Evolutionary conservation across 768 basidiomycete genomes (phyloP).

Genomic region (Lactarius hatsudake): DNA sequence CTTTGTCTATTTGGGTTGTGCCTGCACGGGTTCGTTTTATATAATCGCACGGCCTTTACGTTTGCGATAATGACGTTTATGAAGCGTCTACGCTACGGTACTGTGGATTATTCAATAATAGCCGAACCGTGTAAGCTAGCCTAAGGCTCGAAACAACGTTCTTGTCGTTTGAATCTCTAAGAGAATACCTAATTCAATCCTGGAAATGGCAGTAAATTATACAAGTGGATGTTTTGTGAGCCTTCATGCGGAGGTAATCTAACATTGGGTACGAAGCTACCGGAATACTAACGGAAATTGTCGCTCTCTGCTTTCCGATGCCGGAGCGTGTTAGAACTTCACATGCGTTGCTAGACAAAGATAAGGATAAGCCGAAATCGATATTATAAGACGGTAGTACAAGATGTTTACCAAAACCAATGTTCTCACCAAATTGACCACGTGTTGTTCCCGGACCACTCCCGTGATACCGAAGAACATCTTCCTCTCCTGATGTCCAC

Average conservation of each 20-base stretch:
- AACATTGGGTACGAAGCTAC: too few species aligned
- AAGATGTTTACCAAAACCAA: too few species aligned
- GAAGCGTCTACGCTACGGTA: background rate
- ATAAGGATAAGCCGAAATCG: too few species aligned
- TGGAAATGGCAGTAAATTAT: too few species aligned
- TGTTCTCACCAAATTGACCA: background rate
- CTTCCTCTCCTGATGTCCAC: conserved; percentile 8
- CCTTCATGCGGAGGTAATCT: background rate
- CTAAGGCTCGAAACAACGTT: too few species aligned
- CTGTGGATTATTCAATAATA: background rate
- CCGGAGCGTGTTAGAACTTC: too few species aligned
- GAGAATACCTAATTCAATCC: too few species aligned
- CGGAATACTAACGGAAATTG: background rate
- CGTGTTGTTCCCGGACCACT: background rate
- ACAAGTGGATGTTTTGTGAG: background rate
- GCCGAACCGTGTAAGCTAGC: too few species aligned
- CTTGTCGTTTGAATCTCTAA: too few species aligned
- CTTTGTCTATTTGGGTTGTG: background rate
- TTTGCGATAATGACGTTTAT: background rate
- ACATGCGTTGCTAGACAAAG: too few species aligned
- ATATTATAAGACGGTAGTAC: background rate
- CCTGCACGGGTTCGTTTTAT: conserved; percentile 9
- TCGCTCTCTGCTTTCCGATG: too few species aligned
- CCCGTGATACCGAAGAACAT: too few species aligned
- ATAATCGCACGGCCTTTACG: conserved; percentile 3